phyloP scores from a whole-genome alignment of 176 grass and related monocot genomes.

The Triticum monococcum region DNA sequence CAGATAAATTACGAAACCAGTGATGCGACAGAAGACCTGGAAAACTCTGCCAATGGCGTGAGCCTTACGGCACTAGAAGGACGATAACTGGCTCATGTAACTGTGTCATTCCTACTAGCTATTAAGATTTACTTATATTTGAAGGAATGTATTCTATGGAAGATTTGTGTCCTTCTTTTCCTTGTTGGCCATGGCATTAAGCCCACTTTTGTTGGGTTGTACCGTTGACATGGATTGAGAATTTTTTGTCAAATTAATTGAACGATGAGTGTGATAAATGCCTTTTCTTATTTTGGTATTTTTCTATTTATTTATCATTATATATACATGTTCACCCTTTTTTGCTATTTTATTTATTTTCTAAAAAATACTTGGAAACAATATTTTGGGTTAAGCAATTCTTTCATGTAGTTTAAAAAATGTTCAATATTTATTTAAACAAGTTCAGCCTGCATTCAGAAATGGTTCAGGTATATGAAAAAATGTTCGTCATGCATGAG shows the following conservation, averaged over 20 bases:
- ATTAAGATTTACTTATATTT: not conserved
- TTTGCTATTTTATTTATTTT: too few relatives aligned
- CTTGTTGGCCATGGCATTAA: not conserved
- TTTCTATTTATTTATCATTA: too few relatives aligned
- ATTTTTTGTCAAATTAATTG: not conserved
- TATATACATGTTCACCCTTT: too few relatives aligned
- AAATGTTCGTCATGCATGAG: too few relatives aligned
- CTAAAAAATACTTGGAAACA: too few relatives aligned
- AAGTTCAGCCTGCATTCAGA: too few relatives aligned
- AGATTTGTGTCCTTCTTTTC: not conserved
- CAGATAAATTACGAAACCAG: not conserved
- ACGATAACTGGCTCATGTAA: not conserved
- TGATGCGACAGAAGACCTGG: not conserved
- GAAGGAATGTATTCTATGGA: not conserved
- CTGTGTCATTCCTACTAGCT: not conserved
- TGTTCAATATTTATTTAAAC: too few relatives aligned
- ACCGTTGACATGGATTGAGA: not conserved
- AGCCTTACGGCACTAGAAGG: not conserved
- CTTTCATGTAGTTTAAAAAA: too few relatives aligned
- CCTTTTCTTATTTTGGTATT: too few relatives aligned
- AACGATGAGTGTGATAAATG: not conserved
- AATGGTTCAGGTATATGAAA: too few relatives aligned
- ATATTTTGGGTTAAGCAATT: too few relatives aligned
- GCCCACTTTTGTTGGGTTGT: not conserved
- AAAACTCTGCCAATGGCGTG: not conserved